Base-by-base conservation (phyloP, 257 asterid genomes). In the Solanum clarkiae region DNA sequence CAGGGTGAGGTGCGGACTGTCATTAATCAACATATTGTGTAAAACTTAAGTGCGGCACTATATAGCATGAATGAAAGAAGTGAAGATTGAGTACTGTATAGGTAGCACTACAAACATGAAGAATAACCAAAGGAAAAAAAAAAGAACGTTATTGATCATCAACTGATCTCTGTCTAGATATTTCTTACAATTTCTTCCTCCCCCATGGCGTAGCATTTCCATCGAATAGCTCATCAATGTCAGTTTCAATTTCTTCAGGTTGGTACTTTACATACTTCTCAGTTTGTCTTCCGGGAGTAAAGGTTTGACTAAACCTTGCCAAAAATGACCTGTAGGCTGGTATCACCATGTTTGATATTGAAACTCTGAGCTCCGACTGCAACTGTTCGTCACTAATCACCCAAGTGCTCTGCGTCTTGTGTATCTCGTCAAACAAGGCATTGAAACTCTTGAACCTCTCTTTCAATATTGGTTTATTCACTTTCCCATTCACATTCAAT, bases 321-420 rank as follows among this genome's bases (percentile, higher is more conserved):
- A 96, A 44, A 82, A 94, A 96, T 13, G 99, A 95, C 42, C 99
- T 87, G 86, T 96, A 96, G 0, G 99, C 99, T 15, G 99, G 99
- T 60, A 96, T 91, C 10, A 96, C 99, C 99, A 94, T 96, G 84
- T 96, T 94, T 5, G 98, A 93, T 32, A 96, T 92, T 1, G 98
- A 96, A 29, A 96, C 99, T 71, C 99, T 86, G 0, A 96, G 96
- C 91, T 96, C 99, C 32, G 98, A 94, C 84, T 96, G 98, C 47
- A 96, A 93, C 90, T 96, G 99, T 81, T 93, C 98, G 45, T 96
- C 99, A 2, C 95, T 91, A 0, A 96, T 94, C 36, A 96, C 97
- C 99, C 99, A 96, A 72, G 79, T 57, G 54, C 93, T 91, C 88
- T 96, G 99, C 11, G 98, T 92, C 86, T 88, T 93, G 42, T 91